Evolutionary conservation across 352 stramenopile species (phyloP).

Genomic region (Pythium brassicae): DNA sequence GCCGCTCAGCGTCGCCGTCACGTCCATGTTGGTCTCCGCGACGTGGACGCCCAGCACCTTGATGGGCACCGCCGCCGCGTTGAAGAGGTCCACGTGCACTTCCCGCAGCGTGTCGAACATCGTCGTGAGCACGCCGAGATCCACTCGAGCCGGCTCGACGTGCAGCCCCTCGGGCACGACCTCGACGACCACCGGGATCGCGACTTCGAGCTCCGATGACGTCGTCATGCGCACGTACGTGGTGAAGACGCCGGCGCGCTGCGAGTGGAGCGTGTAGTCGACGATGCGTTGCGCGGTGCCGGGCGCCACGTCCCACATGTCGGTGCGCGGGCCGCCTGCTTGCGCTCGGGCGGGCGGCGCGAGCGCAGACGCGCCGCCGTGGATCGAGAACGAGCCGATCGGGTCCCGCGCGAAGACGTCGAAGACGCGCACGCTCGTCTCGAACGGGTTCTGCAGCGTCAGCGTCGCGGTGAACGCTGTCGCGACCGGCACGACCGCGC

Average conservation of each 20-base stretch:
- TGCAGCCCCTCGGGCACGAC: slow-evolving; percentile 35
- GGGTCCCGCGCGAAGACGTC: slow-evolving; percentile 44
- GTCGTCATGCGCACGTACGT: slow-evolving; percentile 33
- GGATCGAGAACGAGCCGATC: slow-evolving; percentile 22
- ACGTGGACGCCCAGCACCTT: slow-evolving; percentile 32
- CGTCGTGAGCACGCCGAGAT: slow-evolving; percentile 31
- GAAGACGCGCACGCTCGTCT: slow-evolving; percentile 33
- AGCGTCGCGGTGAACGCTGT: slow-evolving; percentile 27
- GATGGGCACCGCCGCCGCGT: slow-evolving; percentile 32
- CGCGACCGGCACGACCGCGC: slow-evolving; percentile 28
- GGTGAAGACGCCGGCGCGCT: slow-evolving; percentile 23
- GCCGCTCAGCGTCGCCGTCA: slow-evolving; percentile 26
- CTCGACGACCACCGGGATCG: slow-evolving; percentile 33
- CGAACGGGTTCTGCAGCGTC: slow-evolving; percentile 35
- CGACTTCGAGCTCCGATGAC: slow-evolving; percentile 10
- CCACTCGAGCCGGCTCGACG: slow-evolving; percentile 26
- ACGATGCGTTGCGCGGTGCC: slow-evolving; percentile 26
- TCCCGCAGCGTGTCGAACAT: slow-evolving; percentile 16
- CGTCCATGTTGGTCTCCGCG: slow-evolving; percentile 21
- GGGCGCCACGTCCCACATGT: slow-evolving; percentile 36
- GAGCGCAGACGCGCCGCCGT: not conserved
- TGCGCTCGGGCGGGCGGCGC: not conserved
- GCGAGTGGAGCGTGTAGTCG: slow-evolving; percentile 28
- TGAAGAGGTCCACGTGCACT: slow-evolving; percentile 32
- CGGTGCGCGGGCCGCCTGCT: slow-evolving; percentile 1